Base-by-base conservation (phyloP, 805 yeast genomes). In the Nakazawaea pomicola region DNA sequence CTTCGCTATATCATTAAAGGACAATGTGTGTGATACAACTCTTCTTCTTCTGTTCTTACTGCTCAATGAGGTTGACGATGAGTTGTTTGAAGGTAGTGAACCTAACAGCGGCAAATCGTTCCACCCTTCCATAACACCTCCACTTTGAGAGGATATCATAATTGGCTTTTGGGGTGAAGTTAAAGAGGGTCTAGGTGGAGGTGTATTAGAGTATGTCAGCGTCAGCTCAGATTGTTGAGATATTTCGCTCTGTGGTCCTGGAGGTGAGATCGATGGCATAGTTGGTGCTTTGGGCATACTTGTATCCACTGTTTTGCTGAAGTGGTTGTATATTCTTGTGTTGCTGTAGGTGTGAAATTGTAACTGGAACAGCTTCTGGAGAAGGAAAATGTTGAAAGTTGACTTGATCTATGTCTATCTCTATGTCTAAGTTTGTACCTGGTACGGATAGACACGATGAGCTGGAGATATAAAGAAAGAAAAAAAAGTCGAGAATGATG, bases 91-190 rank as follows among this genome's bases (percentile, higher is more conserved):
- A 17, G 18, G 21, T 32, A 36, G 16, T 18, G 33, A 10, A 2
- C 29, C 39, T 29, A 41, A 29, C 34, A 24, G 36, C 8, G 41
- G 45, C 9, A 42, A 15, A 23, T 42, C 45, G 29, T 42, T 42
- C 45, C 45, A 42, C 16, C 45, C 45, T 28, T 37, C 41, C 41
- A 37, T 42, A 10, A 14, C 30, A 2, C 45, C 45, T 8, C 45
- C 45, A 29, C 37, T 42, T 23, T 42, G 45, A 10, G 38, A 27
- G 4, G 44, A 41, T 21, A 33, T 24, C 8, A 39, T 18, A 9
- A 16, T 20, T 11, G 43, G 38, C 23, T 39, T 28, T 28, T 14
- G 15, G 14, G 30, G 15, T 28, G n/a, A 16, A 2, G 30, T 14
- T 28, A 10, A 10, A 8, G 25, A 10, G 7, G 25, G 25, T 23